A percentile compares a stretch with the other conserved stretches of the same genome.
phyloP scores from a whole-genome alignment of 805 yeast species.

The Yarrowia porcina region DNA sequence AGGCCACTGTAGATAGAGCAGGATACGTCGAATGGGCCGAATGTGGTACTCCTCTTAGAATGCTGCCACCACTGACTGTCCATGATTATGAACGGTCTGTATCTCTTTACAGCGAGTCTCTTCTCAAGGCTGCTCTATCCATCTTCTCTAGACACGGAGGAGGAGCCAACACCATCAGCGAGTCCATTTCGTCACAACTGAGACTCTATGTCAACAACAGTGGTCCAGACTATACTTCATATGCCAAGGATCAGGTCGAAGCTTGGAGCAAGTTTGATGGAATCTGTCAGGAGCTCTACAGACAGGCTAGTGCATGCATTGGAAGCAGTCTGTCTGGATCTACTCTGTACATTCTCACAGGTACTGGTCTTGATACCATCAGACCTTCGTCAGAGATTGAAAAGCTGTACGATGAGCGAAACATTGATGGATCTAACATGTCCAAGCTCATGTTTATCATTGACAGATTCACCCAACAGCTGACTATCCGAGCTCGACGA shows the following conservation, averaged over 20 bases:
- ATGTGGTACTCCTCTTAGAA: neutral
- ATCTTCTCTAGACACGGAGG: neutral
- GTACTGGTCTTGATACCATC: neutral
- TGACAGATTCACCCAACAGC: neutral
- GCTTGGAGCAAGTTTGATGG: slow-evolving; percentile 13
- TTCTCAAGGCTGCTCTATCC: slow-evolving; percentile 12
- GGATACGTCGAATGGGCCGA: neutral
- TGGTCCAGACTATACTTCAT: neutral
- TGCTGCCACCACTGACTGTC: slow-evolving; percentile 7
- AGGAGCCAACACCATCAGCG: neutral
- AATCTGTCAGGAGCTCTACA: slow-evolving; percentile 14
- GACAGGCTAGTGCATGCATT: slow-evolving; percentile 6
- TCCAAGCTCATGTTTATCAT: slow-evolving; percentile 2
- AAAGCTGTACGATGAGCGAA: slow-evolving; percentile 4
- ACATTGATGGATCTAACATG: neutral
- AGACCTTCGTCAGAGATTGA: neutral
- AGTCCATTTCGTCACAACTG: slow-evolving; percentile 10
- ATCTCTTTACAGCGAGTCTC: neutral
- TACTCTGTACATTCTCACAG: neutral
- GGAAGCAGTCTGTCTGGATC: slow-evolving; percentile 2
- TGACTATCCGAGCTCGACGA: neutral
- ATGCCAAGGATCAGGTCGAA: slow-evolving; percentile 8
- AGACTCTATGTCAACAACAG: neutral
- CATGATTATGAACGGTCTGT: slow-evolving; percentile 14
- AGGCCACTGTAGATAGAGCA: neutral